These are phyloP conservation scores for Saturnispora serradocipensis DNA, from an alignment of 805 yeast species.

Conservation along the genomic window DNA sequence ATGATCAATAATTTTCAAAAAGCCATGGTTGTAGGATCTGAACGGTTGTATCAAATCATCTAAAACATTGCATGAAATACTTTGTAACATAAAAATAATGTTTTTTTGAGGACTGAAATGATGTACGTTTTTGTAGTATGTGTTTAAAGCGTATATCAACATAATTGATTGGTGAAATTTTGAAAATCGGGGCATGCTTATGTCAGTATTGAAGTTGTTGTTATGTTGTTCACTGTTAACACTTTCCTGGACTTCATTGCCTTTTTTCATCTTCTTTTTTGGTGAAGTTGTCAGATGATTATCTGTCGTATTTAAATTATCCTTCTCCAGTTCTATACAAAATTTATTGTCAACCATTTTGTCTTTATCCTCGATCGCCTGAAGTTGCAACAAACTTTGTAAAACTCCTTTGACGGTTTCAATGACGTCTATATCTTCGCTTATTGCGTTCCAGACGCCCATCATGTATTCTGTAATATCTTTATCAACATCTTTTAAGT, in stretches of 20 bases:
- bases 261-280: not conserved
- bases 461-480: not conserved
- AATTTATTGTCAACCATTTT: not conserved
- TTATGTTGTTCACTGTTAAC: not conserved
- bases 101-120: not conserved
- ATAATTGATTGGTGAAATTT: not conserved
- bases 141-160: conserved; percentile 1
- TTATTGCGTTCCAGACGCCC: not conserved
- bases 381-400: not conserved
- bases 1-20: conserved; percentile 1
- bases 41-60: not conserved
- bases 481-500: not conserved
- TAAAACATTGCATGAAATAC: conserved; percentile 2
- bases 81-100: not conserved
- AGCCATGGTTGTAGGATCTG: not conserved
- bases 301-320: not conserved
- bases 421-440: not conserved
- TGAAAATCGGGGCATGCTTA: not conserved
- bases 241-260: not conserved
- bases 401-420: not conserved
- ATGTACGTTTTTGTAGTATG: not conserved
- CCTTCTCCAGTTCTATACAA: not conserved
- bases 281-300: not conserved
- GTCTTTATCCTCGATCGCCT: not conserved
- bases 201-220: not conserved